Percentiles rank a stretch among this genome's conserved stretches.
Evolutionary conservation across 331 rosid genomes (phyloP).

Genomic region (Acacia pycnantha): DNA sequence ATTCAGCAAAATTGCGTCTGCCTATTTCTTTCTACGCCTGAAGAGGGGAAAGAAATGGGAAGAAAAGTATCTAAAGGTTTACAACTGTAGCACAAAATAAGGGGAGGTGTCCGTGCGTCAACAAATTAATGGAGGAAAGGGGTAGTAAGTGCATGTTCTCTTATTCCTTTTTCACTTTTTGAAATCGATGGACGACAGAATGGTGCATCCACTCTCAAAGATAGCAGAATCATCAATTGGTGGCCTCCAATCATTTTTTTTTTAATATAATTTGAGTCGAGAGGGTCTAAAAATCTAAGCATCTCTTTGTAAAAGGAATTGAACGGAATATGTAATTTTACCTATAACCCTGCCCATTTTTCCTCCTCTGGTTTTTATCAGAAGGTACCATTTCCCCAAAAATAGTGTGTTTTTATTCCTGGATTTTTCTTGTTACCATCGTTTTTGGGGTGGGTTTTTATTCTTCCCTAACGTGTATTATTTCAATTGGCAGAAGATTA

Average conservation of each 20-base stretch:
- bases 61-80: neutral
- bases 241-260: conserved; percentile 37
- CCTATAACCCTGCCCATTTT: neutral
- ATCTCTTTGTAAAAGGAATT: neutral
- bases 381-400: neutral
- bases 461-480: neutral
- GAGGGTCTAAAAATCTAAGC: conserved; percentile 17
- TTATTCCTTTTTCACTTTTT: conserved; percentile 20
- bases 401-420: neutral
- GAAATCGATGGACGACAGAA: conserved; percentile 36
- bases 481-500: neutral
- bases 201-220: conserved; percentile 37
- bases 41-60: neutral
- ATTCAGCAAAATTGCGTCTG: neutral
- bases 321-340: conserved; percentile 20
- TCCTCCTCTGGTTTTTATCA: neutral
- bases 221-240: conserved; percentile 40
- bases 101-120: neutral
- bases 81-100: conserved; percentile 2
- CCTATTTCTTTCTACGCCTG: neutral
- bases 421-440: neutral
- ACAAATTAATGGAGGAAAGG: conserved; percentile 22
- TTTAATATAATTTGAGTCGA: neutral
- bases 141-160: conserved; percentile 8
- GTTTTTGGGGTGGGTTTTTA: neutral